Base-by-base conservation (phyloP, 2,329 filamentous ascomycete genomes). In the Leptoxyphium fumago region DNA sequence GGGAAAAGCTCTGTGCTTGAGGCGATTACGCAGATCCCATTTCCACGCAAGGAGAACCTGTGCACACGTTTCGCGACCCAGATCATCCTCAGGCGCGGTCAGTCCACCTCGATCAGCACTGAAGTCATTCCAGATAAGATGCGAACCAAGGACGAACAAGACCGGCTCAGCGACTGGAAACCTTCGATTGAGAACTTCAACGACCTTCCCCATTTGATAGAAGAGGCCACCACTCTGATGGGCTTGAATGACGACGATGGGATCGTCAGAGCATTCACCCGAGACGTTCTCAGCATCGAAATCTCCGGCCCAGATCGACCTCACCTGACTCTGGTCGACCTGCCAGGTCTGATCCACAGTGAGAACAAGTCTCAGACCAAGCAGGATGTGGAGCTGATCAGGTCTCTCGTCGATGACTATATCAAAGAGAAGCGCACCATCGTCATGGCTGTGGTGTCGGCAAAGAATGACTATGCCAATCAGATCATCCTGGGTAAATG, bases 1-100 rank as follows among this genome's bases (percentile, higher is more conserved):
- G 77, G 77, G 2, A 82, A 82, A 53, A 77, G 71, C n/a, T 80
- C 75, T 0, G 74, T 80, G 0, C 67, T 82, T 0, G 74, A 81
- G 49, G 78, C 77, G 0, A 74, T 82, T 40, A 75, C 76, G 0
- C 68, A 72, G 9, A 71, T 83, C 1, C 68, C 68, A 0, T 80
- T 82, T 40, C 73, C 75, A 0, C 61, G 69, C 10, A 72, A 77
- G 5, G 69, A 70, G 11, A 70, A 63, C 18, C 45, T 75, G 0
- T 80, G 75, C 53, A 81, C 78, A 0, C 65, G 73, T 0, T 80
- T 80, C 46, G 71, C 77, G 0, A 80, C 75, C 0, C 74, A 81
- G 51, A 58, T 80, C 3, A 66, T 75, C 14, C 62, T 80, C 9
- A 66, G 71, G 2, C 65, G 67, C 2, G 60, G 47, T 9, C 14